A percentile compares a stretch with the other conserved stretches of the same genome.
Evolutionary conservation across 176 grass and related monocot genomes (phyloP).

Genomic region (Aegilops speltoides): DNA sequence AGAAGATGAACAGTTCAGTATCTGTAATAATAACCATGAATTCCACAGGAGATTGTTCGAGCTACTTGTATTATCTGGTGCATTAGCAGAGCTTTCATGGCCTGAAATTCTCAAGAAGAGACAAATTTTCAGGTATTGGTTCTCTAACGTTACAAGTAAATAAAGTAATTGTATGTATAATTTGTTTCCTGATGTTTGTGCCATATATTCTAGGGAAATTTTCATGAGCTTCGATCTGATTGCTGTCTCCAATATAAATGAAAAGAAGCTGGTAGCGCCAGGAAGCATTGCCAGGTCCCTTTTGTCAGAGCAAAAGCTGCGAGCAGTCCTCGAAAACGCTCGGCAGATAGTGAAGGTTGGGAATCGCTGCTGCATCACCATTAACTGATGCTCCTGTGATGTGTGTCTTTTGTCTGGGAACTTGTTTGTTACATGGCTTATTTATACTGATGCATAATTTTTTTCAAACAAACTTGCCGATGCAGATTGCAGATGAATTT

Average conservation of each 20-base stretch:
- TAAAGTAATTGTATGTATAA: background rate
- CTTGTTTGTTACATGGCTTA: constrained; percentile 25
- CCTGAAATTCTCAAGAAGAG: constrained; percentile 85
- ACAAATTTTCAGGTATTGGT: constrained; percentile 75
- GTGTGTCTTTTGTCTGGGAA: background rate
- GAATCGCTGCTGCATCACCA: constrained; percentile 2
- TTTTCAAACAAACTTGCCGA: no score
- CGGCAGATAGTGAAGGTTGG: constrained; percentile 70
- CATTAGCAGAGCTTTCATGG: constrained; percentile 93
- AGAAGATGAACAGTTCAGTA: constrained; percentile 17
- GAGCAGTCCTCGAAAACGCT: constrained; percentile 77
- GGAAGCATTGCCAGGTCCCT: constrained; percentile 60
- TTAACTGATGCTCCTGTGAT: background rate
- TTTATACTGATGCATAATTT: constrained; percentile 40
- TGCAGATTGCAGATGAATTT: constrained; percentile 80
- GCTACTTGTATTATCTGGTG: constrained; percentile 74
- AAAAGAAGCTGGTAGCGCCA: constrained; percentile 64
- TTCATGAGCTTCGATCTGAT: constrained; percentile 75
- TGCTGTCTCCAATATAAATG: constrained; percentile 71
- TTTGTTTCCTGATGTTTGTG: constrained; percentile 32
- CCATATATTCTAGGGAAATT: constrained; percentile 63
- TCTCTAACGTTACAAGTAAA: background rate
- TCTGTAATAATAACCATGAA: constrained; percentile 11
- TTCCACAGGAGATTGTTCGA: constrained; percentile 88
- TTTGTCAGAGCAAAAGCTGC: constrained; percentile 84